Conservation (phyloP, 768 basidiomycete genomes). For the Cyclocybe aegerita region DNA sequence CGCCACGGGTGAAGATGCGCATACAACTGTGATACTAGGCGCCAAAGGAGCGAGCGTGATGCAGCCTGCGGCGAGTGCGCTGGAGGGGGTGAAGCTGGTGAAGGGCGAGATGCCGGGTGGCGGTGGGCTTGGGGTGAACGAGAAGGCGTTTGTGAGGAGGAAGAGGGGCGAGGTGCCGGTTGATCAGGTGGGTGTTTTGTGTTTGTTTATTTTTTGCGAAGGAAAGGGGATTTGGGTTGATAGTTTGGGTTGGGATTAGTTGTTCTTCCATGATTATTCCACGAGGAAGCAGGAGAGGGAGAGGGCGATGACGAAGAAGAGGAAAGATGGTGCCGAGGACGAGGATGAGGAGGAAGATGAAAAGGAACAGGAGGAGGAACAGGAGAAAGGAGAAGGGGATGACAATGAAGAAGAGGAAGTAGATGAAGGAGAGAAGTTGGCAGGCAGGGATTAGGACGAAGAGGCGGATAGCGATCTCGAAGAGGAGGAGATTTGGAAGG, state of each 20-base stretch:
- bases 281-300: conserved; percentile 62
- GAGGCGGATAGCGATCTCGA: conserved; percentile 43
- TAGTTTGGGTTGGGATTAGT: conserved; percentile 36
- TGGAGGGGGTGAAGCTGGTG: conserved; percentile 74
- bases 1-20: conserved; percentile 7
- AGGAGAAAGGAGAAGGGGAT: conserved; percentile 33
- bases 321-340: conserved; percentile 28
- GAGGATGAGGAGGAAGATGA: conserved; percentile 39
- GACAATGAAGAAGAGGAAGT: conserved; percentile 39
- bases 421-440: conserved; percentile 11
- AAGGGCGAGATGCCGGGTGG: conserved; percentile 53
- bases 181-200: conserved; percentile 78
- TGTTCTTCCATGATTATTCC: conserved; percentile 94
- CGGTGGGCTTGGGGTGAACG: conserved; percentile 57
- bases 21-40: background rate
- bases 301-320: conserved; percentile 43
- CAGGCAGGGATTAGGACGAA: conserved; percentile 31
- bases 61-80: conserved; percentile 82
- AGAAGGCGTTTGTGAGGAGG: conserved; percentile 70
- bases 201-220: conserved; percentile 31
- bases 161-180: conserved; percentile 74
- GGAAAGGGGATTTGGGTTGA: conserved; percentile 10
- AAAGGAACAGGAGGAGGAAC: conserved; percentile 39
- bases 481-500: conserved; percentile 85
- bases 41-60: conserved; percentile 67